Conservation (phyloP, 1,284 basidiomycete genomes). For the Boletus sp. region DNA sequence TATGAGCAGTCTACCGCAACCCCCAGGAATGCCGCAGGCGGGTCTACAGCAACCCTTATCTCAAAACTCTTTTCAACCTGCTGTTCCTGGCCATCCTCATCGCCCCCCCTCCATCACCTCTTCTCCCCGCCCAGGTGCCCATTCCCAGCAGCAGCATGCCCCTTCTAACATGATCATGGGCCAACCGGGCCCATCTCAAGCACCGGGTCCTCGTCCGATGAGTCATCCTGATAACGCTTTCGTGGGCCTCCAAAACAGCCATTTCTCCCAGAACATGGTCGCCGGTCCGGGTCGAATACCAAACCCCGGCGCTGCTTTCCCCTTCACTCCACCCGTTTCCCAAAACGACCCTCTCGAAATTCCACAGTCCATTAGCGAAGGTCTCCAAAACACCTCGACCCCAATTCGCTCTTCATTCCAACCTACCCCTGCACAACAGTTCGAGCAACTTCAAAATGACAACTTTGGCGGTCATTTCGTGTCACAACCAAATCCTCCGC, state of each 20-base stretch:
- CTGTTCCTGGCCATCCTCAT: slow-evolving; percentile 35
- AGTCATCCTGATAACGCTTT: slow-evolving; percentile 47
- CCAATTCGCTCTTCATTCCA: slow-evolving; percentile 43
- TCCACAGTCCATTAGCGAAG: slow-evolving; percentile 41
- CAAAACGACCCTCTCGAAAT: slow-evolving; percentile 37
- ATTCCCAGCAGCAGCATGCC: slow-evolving; percentile 38
- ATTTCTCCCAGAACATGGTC: slow-evolving; percentile 39
- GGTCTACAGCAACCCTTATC: slow-evolving; percentile 41
- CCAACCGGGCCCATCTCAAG: slow-evolving; percentile 44
- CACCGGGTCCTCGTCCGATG: slow-evolving; percentile 41
- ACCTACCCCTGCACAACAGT: slow-evolving; percentile 56
- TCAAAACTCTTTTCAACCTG: slow-evolving; percentile 41
- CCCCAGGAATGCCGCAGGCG: slow-evolving; percentile 35
- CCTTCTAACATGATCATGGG: slow-evolving; percentile 40
- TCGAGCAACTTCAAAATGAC: slow-evolving; percentile 44
- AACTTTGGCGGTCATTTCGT: slow-evolving; percentile 36
- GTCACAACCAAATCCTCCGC: slow-evolving; percentile 31
- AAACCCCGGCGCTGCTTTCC: slow-evolving; percentile 33
- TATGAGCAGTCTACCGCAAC: slow-evolving; percentile 51
- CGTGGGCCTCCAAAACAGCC: slow-evolving; percentile 40
- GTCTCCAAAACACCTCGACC: slow-evolving; percentile 37
- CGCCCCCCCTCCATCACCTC: slow-evolving; percentile 37
- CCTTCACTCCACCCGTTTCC: slow-evolving; percentile 41
- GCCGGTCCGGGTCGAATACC: slow-evolving; percentile 37
- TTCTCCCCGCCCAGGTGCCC: slow-evolving; percentile 45